Conservation (phyloP, 139 green algal genomes). For the Chlamydomonas applanata region DNA sequence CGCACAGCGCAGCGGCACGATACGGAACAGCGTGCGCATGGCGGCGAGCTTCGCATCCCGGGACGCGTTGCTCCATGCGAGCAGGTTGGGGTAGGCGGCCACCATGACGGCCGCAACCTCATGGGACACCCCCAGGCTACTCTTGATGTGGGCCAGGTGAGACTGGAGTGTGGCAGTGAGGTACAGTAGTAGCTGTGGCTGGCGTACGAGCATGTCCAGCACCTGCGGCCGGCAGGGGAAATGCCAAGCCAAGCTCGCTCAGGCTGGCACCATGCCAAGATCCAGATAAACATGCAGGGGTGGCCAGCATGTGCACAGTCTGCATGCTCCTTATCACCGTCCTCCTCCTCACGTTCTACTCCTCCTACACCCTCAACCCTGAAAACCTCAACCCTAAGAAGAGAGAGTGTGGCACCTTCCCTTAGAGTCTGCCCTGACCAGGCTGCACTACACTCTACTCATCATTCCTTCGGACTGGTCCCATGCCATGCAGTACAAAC, state of each 20-base stretch:
- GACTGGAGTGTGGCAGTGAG: conserved; percentile 18
- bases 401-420: too few species aligned
- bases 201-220: conserved; percentile 33
- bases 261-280: too few species aligned
- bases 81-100: not conserved
- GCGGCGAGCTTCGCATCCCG: conserved; percentile 14
- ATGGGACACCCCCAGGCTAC: conserved; percentile 12
- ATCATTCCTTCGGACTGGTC: too few species aligned
- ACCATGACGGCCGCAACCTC: conserved; percentile 26
- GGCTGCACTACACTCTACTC: too few species aligned
- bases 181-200: conserved; percentile 37
- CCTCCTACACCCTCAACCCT: too few species aligned
- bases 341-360: not conserved
- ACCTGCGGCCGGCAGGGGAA: not conserved
- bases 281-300: too few species aligned
- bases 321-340: not conserved
- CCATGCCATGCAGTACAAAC: too few species aligned
- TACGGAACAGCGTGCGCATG: conserved; percentile 6
- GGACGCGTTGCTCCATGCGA: not conserved
- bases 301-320: too few species aligned
- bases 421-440: too few species aligned
- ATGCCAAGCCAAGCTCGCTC: too few species aligned
- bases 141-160: conserved; percentile 19
- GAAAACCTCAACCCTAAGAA: too few species aligned
- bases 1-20: conserved; percentile 10